These are phyloP conservation scores for Posidonia oceanica DNA, from an alignment of 116 monocot species.

Conservation along the genomic window DNA sequence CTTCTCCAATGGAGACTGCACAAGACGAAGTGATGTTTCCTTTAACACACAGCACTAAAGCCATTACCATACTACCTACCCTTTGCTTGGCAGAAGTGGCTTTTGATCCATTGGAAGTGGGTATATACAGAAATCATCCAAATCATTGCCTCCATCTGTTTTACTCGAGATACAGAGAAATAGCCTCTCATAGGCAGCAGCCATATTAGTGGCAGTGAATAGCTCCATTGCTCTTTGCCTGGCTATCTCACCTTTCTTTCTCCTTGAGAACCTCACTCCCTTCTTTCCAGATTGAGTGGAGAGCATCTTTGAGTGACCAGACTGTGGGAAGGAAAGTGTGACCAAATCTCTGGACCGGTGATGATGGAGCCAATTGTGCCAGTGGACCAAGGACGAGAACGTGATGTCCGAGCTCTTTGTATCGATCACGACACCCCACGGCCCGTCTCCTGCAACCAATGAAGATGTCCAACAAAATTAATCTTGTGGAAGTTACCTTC, in stretches of 20 bases:
- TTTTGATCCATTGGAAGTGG: slow-evolving; percentile 14
- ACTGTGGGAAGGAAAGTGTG: slow-evolving; percentile 69
- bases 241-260: slow-evolving; percentile 39
- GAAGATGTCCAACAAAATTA: slow-evolving; percentile 9
- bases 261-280: slow-evolving; percentile 38
- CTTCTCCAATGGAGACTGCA: no score
- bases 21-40: no score
- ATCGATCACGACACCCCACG: slow-evolving; percentile 65
- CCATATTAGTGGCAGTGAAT: slow-evolving; percentile 69
- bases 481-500: slow-evolving; percentile 29
- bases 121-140: slow-evolving; percentile 47
- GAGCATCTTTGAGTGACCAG: slow-evolving; percentile 38
- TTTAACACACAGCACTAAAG: no score
- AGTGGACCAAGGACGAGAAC: slow-evolving; percentile 47
- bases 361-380: slow-evolving; percentile 50
- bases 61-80: no score
- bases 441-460: slow-evolving; percentile 67
- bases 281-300: slow-evolving; percentile 26
- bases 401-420: slow-evolving; percentile 42
- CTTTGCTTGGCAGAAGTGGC: no score
- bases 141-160: slow-evolving; percentile 26
- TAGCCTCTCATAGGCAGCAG: slow-evolving; percentile 74
- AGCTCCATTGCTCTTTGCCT: slow-evolving; percentile 33
- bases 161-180: slow-evolving; percentile 53
- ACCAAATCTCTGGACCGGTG: slow-evolving; percentile 33